phyloP scores from a whole-genome alignment of 495 filamentous ascomycete genomes.

The Podospora didyma region DNA sequence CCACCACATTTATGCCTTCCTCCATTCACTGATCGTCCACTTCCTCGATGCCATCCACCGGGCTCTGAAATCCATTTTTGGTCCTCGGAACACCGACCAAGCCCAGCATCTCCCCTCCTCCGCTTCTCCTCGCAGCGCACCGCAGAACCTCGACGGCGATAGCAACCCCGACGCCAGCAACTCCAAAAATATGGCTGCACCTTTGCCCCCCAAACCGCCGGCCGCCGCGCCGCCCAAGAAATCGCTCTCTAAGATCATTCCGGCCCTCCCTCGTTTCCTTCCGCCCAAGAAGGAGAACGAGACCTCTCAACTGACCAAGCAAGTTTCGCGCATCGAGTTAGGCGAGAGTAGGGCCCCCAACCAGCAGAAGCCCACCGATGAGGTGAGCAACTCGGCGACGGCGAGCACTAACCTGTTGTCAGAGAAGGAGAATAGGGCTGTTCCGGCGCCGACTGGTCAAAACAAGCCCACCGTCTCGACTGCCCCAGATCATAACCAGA shows the following conservation, averaged over 20 bases:
- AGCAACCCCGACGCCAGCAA: neutral
- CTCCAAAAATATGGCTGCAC: slow-evolving; percentile 11
- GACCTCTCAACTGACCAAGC: neutral
- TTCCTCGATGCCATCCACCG: slow-evolving; percentile 17
- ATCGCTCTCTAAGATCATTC: slow-evolving; percentile 11
- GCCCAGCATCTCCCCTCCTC: slow-evolving; percentile 7
- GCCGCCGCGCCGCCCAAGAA: neutral
- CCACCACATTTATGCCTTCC: slow-evolving; percentile 19
- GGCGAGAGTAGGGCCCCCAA: no score
- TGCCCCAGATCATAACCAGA: no score
- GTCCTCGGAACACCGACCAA: neutral
- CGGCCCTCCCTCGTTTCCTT: slow-evolving; percentile 15
- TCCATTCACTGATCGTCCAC: slow-evolving; percentile 24
- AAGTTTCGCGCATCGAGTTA: neutral
- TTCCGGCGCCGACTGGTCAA: neutral
- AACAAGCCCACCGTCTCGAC: no score
- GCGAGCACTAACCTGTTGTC: no score
- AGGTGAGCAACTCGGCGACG: no score
- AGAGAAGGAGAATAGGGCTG: neutral
- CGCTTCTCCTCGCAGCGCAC: no score
- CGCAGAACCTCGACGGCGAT: neutral
- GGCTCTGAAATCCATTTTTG: slow-evolving; percentile 13
- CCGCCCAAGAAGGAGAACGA: slow-evolving; percentile 13
- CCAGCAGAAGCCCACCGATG: no score
- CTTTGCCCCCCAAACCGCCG: slow-evolving; percentile 8